phyloP scores from a whole-genome alignment of 2,329 filamentous ascomycete species.

The Stagonosporopsis vannaccii region DNA sequence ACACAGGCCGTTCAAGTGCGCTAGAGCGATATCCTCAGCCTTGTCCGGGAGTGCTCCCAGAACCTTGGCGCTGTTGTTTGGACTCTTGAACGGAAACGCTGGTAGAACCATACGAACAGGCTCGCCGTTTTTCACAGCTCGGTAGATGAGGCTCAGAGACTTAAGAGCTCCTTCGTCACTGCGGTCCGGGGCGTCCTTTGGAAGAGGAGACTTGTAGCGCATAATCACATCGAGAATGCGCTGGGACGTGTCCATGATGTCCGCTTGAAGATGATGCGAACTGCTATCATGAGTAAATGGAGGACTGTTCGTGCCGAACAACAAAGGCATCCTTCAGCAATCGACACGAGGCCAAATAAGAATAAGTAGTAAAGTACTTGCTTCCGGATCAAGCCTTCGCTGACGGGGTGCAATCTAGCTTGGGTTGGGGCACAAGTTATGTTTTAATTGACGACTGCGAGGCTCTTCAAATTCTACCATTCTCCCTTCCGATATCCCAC shows the following conservation, averaged over 20 bases:
- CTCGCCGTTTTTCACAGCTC: conserved; percentile 18
- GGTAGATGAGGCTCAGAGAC: conserved; percentile 22
- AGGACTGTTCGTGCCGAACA: conserved; percentile 3
- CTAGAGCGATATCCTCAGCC: conserved; percentile 54
- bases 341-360: background rate
- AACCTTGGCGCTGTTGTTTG: conserved; percentile 63
- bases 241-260: conserved; percentile 9
- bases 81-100: conserved; percentile 68
- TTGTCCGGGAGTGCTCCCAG: conserved; percentile 56
- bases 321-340: conserved; percentile 12
- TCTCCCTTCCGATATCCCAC: background rate
- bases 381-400: background rate
- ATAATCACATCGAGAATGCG: conserved; percentile 21
- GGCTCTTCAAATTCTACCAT: background rate
- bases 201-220: conserved; percentile 21
- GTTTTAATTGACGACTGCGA: background rate
- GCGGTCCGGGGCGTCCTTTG: conserved; percentile 14
- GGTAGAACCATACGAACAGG: conserved; percentile 52
- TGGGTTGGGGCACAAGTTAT: background rate
- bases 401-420: background rate
- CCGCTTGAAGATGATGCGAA: background rate
- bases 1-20: conserved; percentile 52
- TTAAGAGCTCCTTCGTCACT: conserved; percentile 25
- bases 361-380: background rate
- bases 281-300: background rate